Evolutionary conservation across 2,329 filamentous ascomycete genomes (phyloP).

Genomic region (Phialophora macrospora): DNA sequence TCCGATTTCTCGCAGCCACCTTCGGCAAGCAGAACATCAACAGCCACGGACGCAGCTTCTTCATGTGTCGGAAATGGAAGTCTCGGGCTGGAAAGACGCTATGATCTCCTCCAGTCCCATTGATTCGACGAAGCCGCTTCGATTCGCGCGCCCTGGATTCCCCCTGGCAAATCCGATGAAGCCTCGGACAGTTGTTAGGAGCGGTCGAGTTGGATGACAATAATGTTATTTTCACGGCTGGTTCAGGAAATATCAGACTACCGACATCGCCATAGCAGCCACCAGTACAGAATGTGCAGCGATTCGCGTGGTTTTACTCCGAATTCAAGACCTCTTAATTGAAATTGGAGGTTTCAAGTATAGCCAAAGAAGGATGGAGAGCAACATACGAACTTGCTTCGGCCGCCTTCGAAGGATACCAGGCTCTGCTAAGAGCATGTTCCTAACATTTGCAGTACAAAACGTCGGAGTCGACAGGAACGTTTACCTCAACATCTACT

Average conservation of each 20-base stretch:
- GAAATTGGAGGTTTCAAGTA: no score
- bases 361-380: no score
- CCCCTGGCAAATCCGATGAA: background rate
- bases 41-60: background rate
- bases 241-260: no score
- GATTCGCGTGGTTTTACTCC: no score
- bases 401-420: background rate
- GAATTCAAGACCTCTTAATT: no score
- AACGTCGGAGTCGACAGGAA: no score
- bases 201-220: background rate
- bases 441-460: constrained; percentile 1
- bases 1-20: background rate
- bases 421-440: background rate
- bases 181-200: background rate
- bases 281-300: no score
- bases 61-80: background rate
- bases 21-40: background rate
- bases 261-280: no score
- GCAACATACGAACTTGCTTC: background rate
- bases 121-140: background rate
- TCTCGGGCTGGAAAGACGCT: background rate
- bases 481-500: no score
- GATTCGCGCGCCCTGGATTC: background rate
- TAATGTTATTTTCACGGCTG: background rate
- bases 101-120: background rate